These are phyloP conservation scores for Breviolum minutum DNA, from an alignment of 73 alveolate genomes.

Conservation along the genomic window DNA sequence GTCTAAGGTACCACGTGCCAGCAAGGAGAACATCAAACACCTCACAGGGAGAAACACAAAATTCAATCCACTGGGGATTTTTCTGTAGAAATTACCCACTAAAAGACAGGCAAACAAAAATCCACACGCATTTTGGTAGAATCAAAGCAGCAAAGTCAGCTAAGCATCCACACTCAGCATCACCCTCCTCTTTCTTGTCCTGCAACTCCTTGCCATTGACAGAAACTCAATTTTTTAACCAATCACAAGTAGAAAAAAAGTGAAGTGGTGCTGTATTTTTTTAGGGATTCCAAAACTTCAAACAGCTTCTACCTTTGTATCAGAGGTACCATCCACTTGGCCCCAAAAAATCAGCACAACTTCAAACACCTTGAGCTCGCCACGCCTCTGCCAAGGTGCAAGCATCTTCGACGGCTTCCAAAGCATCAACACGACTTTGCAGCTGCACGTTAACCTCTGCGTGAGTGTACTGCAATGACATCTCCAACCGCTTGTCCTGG, in stretches of 20 bases:
- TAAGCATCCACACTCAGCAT: constrained; percentile 32
- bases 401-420: constrained; percentile 90
- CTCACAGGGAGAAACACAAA: not conserved
- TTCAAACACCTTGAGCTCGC: not conserved
- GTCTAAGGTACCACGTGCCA: constrained; percentile 66
- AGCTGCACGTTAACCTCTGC: constrained; percentile 90
- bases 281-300: too few species aligned
- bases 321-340: not conserved
- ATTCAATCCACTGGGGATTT: not conserved
- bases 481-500: constrained; percentile 82
- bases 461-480: constrained; percentile 63
- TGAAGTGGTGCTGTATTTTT: too few species aligned
- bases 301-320: not conserved
- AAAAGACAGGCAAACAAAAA: not conserved
- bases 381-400: constrained; percentile 64
- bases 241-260: not conserved
- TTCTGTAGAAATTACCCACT: not conserved
- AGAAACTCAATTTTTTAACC: not conserved
- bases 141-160: not conserved
- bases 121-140: not conserved
- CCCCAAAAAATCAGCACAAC: not conserved
- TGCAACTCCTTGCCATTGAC: constrained; percentile 35
- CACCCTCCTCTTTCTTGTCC: constrained; percentile 79
- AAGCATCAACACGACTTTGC: constrained; percentile 81
- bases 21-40: constrained; percentile 63